These are phyloP conservation scores for Daldinia grandis DNA, from an alignment of 495 filamentous ascomycete species.

Conservation along the genomic window DNA sequence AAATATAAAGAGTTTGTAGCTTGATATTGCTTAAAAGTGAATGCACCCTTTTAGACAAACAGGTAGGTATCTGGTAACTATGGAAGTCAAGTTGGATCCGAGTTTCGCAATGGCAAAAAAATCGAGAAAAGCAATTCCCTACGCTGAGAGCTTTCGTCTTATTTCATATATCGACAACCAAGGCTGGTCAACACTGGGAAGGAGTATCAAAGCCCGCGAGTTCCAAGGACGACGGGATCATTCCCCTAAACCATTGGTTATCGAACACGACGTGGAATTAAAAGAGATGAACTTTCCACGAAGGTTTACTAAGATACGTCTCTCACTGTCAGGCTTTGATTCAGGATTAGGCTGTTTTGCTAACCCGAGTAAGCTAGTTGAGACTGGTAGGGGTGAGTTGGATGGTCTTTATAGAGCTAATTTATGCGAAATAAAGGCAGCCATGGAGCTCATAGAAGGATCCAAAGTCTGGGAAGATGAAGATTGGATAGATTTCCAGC, in stretches of 20 bases:
- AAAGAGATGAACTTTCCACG: constrained; percentile 2
- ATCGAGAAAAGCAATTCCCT: background rate
- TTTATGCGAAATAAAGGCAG: constrained; percentile 12
- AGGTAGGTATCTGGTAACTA: too few relatives aligned
- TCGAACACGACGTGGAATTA: background rate
- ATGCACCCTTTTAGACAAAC: background rate
- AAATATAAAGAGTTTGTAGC: background rate
- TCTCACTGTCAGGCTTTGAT: constrained; percentile 9
- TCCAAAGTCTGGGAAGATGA: background rate
- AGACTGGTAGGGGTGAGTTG: constrained; percentile 21
- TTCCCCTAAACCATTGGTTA: background rate
- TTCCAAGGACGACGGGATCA: constrained; percentile 10
- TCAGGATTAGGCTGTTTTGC: constrained; percentile 30
- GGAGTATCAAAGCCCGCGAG: background rate
- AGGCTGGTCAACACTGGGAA: background rate
- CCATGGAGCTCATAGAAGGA: constrained; percentile 9
- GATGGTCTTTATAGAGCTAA: constrained; percentile 5
- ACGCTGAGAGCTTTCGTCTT: background rate
- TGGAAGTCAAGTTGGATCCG: background rate
- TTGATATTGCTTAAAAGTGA: background rate
- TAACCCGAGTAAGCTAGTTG: constrained; percentile 24
- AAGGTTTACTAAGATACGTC: background rate
- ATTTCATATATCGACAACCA: constrained; percentile 3
- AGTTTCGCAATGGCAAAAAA: background rate
- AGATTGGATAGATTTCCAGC: constrained; percentile 22